phyloP scores from a whole-genome alignment of 164 flowering plant genomes.

The Santalum album region DNA sequence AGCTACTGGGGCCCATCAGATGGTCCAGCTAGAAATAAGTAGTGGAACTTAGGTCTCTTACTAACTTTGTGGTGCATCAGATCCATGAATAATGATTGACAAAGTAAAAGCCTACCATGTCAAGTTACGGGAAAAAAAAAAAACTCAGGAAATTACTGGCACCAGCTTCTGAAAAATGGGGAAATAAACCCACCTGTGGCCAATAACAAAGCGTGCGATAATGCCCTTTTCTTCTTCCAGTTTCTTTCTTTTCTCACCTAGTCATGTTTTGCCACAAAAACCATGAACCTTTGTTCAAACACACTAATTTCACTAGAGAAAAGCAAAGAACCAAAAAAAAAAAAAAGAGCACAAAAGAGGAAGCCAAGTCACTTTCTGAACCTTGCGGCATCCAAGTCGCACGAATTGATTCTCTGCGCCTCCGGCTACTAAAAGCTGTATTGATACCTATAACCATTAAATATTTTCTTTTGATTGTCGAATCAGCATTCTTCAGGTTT shows the following conservation, averaged over 20 bases:
- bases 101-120: too few species aligned
- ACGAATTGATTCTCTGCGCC: constrained; percentile 79
- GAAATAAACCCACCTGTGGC: constrained; percentile 50
- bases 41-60: too few species aligned
- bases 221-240: constrained; percentile 85
- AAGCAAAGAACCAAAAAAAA: background rate
- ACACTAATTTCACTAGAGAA: background rate
- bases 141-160: too few species aligned
- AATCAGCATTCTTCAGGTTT: constrained; percentile 16
- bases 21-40: too few species aligned
- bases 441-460: constrained; percentile 75
- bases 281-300: constrained; percentile 1
- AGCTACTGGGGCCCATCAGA: too few species aligned
- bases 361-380: constrained; percentile 9
- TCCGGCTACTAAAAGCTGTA: constrained; percentile 75
- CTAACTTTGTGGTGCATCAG: too few species aligned
- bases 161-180: too few species aligned
- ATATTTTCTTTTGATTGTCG: constrained; percentile 42
- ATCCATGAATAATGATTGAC: too few species aligned
- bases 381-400: constrained; percentile 90
- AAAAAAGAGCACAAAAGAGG: background rate
- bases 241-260: constrained; percentile 65
- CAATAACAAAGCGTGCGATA: constrained; percentile 75
- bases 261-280: constrained; percentile 4
- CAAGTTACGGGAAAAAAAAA: too few species aligned